Conservation (phyloP, 2,329 filamentous ascomycete genomes). For the Plectosphaerella plurivora region DNA sequence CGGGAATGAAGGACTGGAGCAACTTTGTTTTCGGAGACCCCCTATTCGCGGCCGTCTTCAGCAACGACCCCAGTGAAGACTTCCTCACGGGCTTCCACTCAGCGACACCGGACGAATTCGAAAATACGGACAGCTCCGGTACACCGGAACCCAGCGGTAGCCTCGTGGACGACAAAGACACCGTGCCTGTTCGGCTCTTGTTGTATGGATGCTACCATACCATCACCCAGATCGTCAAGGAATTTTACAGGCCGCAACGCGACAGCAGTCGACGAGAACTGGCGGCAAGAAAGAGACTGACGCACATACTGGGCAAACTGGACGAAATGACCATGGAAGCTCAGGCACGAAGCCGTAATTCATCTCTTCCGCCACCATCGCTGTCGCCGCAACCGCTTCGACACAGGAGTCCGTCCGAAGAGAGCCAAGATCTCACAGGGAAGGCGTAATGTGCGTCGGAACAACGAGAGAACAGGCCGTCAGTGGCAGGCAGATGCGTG, state of each 20-base stretch:
- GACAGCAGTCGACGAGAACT: conserved; percentile 48
- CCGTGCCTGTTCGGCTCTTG: conserved; percentile 41
- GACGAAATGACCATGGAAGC: conserved; percentile 26
- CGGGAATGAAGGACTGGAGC: conserved; percentile 49
- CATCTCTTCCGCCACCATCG: no score
- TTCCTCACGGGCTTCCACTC: conserved; percentile 43
- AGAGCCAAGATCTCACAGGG: no score
- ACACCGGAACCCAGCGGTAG: conserved; percentile 5
- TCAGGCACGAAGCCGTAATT: not conserved
- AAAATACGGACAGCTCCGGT: conserved; percentile 4
- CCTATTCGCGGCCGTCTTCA: conserved; percentile 46
- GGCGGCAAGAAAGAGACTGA: conserved; percentile 45
- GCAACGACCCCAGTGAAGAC: conserved; percentile 33
- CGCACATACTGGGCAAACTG: conserved; percentile 39
- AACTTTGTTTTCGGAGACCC: conserved; percentile 57
- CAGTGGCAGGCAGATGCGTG: no score
- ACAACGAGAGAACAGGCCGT: no score
- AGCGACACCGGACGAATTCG: conserved; percentile 4
- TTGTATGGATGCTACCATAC: conserved; percentile 57
- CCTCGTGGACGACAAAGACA: conserved; percentile 37
- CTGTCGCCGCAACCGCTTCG: no score
- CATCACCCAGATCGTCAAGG: conserved; percentile 44
- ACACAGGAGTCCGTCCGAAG: no score
- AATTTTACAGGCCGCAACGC: conserved; percentile 48
- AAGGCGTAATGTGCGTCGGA: no score